Percentiles rank a stretch among this genome's conserved stretches.
phyloP scores from a whole-genome alignment of 1,139 yeast species.

The Geotrichum aggregatum region DNA sequence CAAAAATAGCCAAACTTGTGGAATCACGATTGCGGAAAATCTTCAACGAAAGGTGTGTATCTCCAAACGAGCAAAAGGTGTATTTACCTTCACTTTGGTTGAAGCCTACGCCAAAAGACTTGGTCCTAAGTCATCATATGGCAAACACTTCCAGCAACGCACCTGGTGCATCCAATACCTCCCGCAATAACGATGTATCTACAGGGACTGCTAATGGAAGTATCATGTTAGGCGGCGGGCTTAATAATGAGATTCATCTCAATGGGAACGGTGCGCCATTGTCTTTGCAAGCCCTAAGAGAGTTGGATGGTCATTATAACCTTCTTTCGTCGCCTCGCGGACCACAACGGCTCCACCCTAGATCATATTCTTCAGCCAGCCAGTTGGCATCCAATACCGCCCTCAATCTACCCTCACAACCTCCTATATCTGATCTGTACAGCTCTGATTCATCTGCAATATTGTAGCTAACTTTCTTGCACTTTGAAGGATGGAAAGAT shows the following conservation, averaged over 20 bases:
- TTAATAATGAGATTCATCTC: not conserved
- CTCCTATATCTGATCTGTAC: constrained; percentile 1
- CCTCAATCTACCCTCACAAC: constrained; percentile 9
- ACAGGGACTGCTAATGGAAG: not conserved
- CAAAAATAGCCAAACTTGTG: constrained; percentile 79
- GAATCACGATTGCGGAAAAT: constrained; percentile 80
- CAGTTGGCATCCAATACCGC: constrained; percentile 23
- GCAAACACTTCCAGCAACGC: not conserved
- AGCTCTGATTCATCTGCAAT: constrained; percentile 8
- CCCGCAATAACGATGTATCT: not conserved
- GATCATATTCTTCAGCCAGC: constrained; percentile 20
- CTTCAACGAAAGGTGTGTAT: constrained; percentile 90
- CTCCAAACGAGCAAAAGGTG: constrained; percentile 84
- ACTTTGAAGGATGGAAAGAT: no score
- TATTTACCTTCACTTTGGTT: constrained; percentile 90
- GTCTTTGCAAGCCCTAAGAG: constrained; percentile 9
- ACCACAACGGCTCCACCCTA: constrained; percentile 20
- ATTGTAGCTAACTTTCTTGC: not conserved
- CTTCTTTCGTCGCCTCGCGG: not conserved
- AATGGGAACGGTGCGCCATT: constrained; percentile 1
- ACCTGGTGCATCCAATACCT: not conserved
- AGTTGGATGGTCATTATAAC: not conserved
- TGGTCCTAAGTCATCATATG: not conserved
- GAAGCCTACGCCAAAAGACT: not conserved
- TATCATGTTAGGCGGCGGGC: not conserved